A percentile compares a stretch with the other conserved stretches of the same genome.
Conservation (phyloP, 495 filamentous ascomycete genomes). For the Rostrohypoxylon terebratum region DNA sequence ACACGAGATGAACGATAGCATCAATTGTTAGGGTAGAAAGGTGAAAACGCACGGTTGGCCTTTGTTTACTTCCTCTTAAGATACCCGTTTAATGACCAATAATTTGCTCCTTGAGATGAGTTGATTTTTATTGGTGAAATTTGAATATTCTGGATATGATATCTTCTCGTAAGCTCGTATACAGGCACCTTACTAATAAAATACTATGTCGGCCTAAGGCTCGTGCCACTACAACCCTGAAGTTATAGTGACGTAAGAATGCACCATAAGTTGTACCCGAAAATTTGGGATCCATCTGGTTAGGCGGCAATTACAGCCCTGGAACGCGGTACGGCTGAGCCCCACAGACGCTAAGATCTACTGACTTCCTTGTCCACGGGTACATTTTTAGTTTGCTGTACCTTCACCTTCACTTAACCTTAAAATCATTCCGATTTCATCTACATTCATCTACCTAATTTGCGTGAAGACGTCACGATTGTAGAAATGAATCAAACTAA, state of each 20-base stretch:
- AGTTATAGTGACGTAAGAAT: constrained; percentile 1
- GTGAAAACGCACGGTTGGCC: constrained; percentile 4
- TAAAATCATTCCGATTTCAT: constrained; percentile 1
- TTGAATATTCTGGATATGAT: too few species aligned
- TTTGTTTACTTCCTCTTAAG: constrained; percentile 15
- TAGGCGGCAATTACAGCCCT: constrained; percentile 4
- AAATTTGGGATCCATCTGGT: background rate
- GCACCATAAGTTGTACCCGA: background rate
- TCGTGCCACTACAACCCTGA: background rate
- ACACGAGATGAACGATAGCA: constrained; percentile 10
- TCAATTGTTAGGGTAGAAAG: background rate
- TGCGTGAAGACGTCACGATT: constrained; percentile 8
- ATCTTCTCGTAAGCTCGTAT: background rate
- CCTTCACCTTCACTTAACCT: background rate
- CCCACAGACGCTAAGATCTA: constrained; percentile 20
- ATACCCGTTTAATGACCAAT: constrained; percentile 37
- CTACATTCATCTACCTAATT: background rate
- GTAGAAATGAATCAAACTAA: constrained; percentile 3
- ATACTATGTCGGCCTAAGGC: background rate
- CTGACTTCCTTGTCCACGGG: background rate
- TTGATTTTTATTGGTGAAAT: background rate
- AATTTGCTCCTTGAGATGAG: background rate
- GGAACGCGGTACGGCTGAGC: background rate
- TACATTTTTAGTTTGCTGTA: constrained; percentile 1
- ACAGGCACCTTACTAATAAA: background rate